Evolutionary conservation across 371 early-diverging fungal species (phyloP).

Genomic region (Umbelopsis sp.): DNA sequence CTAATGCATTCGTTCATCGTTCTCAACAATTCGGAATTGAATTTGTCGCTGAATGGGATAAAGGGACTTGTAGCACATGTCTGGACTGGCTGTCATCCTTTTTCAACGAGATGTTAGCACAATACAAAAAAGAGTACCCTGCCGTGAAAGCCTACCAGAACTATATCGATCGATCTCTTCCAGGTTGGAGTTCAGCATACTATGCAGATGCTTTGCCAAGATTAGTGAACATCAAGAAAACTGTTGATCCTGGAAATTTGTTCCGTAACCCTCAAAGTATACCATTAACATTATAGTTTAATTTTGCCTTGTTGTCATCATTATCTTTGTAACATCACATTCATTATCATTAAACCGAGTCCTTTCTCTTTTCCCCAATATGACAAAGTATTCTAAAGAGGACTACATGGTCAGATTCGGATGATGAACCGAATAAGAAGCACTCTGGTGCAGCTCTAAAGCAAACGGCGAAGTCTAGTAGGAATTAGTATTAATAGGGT

Average conservation of each 20-base stretch:
- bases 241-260: constrained; percentile 36
- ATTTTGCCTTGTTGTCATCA: no score
- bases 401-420: no score
- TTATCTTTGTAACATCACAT: no score
- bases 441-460: no score
- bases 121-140: constrained; percentile 21
- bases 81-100: constrained; percentile 25
- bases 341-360: no score
- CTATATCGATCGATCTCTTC: constrained; percentile 33
- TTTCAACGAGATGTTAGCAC: constrained; percentile 28
- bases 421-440: no score
- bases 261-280: constrained; percentile 44
- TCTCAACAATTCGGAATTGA: constrained; percentile 32
- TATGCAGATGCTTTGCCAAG: constrained; percentile 34
- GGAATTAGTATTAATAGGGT: no score
- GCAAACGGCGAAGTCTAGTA: no score
- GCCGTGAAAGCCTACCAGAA: constrained; percentile 33
- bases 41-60: constrained; percentile 38
- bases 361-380: no score
- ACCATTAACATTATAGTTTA: constrained; percentile 20
- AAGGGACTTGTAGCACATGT: constrained; percentile 27
- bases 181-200: constrained; percentile 34
- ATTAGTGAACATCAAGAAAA: constrained; percentile 32
- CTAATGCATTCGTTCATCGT: constrained; percentile 15
- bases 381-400: no score